Percentiles rank a stretch among this genome's conserved stretches.
Conservation (phyloP, 164 flowering plant genomes). For the Sextonia rubra region DNA sequence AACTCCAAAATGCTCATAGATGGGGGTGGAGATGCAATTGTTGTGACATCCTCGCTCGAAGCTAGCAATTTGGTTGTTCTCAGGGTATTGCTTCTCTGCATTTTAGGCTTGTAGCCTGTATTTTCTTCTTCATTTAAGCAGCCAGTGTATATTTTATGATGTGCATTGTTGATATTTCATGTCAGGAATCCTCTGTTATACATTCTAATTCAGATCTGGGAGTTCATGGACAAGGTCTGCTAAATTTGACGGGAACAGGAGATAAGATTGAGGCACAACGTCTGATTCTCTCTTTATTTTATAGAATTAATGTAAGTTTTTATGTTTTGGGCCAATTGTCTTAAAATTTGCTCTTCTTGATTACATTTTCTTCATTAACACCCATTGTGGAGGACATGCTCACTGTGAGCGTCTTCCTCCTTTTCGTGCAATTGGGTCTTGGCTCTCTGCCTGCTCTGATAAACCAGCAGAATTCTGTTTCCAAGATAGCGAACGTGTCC, state of each 20-base stretch:
- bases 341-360: no score
- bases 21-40: slow-evolving; percentile 65
- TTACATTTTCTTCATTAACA: no score
- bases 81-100: slow-evolving; percentile 43
- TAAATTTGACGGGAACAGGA: slow-evolving; percentile 92
- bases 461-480: no score
- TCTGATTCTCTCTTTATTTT: slow-evolving; percentile 81
- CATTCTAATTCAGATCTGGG: slow-evolving; percentile 97
- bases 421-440: no score
- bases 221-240: slow-evolving; percentile 94
- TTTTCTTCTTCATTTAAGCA: no score
- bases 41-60: slow-evolving; percentile 90
- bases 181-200: slow-evolving; percentile 84
- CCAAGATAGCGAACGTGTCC: no score
- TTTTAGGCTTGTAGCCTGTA: not conserved
- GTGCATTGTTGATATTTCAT: slow-evolving; percentile 10
- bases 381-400: no score
- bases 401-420: no score
- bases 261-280: slow-evolving; percentile 90
- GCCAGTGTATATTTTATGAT: no score
- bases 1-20: slow-evolving; percentile 85
- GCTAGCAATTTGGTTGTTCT: slow-evolving; percentile 85
- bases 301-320: slow-evolving; percentile 74
- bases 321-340: no score
- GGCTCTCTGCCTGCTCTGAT: no score